A percentile compares a stretch with the other conserved stretches of the same genome.
phyloP scores from a whole-genome alignment of 1,284 basidiomycete species.

The Rhodotorula mucilaginosa region DNA sequence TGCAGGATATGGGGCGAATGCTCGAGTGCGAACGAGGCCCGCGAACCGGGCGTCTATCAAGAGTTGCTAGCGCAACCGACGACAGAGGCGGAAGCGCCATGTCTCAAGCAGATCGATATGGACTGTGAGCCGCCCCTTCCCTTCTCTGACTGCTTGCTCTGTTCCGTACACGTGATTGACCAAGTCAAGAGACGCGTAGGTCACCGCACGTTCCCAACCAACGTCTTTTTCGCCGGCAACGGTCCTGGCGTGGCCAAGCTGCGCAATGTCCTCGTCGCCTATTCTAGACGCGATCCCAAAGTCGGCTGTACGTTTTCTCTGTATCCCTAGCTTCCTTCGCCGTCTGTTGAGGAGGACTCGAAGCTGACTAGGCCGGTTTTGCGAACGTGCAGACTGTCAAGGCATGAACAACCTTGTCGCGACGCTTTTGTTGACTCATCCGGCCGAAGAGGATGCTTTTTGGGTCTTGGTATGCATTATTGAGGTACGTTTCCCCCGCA shows the following conservation, averaged over 20 bases:
- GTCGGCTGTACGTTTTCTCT: conserved; percentile 49
- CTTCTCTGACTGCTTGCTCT: background rate
- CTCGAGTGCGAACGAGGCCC: conserved; percentile 83
- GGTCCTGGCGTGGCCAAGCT: conserved; percentile 91
- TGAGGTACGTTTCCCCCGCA: conserved; percentile 59
- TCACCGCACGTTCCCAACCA: conserved; percentile 82
- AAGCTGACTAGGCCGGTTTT: conserved; percentile 37
- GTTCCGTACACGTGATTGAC: background rate
- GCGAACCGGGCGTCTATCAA: conserved; percentile 84
- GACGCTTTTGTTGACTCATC: conserved; percentile 85
- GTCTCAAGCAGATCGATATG: conserved; percentile 83
- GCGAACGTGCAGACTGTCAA: conserved; percentile 57
- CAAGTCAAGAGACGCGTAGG: conserved; percentile 13
- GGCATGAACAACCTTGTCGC: conserved; percentile 95
- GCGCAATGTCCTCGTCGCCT: conserved; percentile 81
- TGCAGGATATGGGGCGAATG: conserved; percentile 73
- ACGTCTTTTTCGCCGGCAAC: conserved; percentile 94
- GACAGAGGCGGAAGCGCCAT: conserved; percentile 56
- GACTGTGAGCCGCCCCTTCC: conserved; percentile 63
- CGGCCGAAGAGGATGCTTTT: conserved; percentile 93
- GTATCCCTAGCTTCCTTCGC: background rate
- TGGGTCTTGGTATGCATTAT: conserved; percentile 90
- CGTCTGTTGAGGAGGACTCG: background rate
- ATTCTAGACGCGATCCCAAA: conserved; percentile 65
- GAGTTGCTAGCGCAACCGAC: conserved; percentile 70